Evolutionary conservation across 768 basidiomycete species (phyloP).

Genomic region (Strobilomyces echinocephalus): DNA sequence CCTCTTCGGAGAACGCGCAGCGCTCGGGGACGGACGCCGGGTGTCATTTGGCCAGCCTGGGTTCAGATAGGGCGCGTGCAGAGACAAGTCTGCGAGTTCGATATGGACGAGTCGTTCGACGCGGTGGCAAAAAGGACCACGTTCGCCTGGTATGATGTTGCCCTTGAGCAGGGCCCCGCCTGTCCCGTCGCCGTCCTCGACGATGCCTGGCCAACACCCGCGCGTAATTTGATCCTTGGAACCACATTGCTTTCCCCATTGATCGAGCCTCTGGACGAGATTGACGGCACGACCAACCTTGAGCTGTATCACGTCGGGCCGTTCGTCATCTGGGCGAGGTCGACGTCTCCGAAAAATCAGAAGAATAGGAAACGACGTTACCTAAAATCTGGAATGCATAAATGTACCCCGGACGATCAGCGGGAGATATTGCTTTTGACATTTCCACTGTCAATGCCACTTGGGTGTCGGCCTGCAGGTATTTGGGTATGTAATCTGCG

Average conservation of each 20-base stretch:
- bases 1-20: constrained; percentile 16
- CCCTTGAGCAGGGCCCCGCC: constrained; percentile 57
- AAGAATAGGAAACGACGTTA: constrained; percentile 24
- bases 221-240: constrained; percentile 71
- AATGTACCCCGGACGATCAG: constrained; percentile 72
- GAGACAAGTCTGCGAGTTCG: constrained; percentile 66
- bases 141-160: constrained; percentile 54
- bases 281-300: constrained; percentile 81
- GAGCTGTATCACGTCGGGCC: constrained; percentile 47
- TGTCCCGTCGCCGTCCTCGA: constrained; percentile 36
- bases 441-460: constrained; percentile 51
- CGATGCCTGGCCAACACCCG: constrained; percentile 66
- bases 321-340: constrained; percentile 25
- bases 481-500: constrained; percentile 66
- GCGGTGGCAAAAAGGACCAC: constrained; percentile 65
- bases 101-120: constrained; percentile 77
- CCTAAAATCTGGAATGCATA: constrained; percentile 79
- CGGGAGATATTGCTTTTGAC: constrained; percentile 46
- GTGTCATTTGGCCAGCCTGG: constrained; percentile 40
- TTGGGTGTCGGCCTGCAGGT: constrained; percentile 59
- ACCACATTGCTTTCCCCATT: constrained; percentile 80
- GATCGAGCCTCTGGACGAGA: constrained; percentile 63
- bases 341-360: constrained; percentile 5
- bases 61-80: constrained; percentile 56
- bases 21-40: constrained; percentile 15